Base-by-base conservation (phyloP, 148 eudicot genomes). In the Rhododendron ferrugineum region DNA sequence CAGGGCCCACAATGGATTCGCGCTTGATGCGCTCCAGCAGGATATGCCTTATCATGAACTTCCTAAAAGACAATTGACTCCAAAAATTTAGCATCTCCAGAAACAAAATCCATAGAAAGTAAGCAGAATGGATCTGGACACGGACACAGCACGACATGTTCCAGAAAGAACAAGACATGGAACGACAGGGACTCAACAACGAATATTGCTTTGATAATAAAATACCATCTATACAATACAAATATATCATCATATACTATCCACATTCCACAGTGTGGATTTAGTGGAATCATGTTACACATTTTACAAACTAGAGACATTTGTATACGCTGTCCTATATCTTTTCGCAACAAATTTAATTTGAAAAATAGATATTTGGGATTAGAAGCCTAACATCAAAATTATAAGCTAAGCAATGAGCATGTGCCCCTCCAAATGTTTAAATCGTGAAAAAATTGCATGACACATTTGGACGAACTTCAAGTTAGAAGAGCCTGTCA, bases 1-100 rank as follows among this genome's bases (percentile, higher is more conserved):
- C 99, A 68, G 98, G 99, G 78, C 99, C 99, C 40, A 97, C 90
- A 86, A 97, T 95, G 86, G 86, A 88, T 90, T 92, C 93, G 78
- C 91, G 89, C 87, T 93, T 95, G 83, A 88, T 83, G 87, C 96
- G 92, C 85, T 97, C 87, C 88, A 84, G 8, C 2, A 7, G 81
- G 66, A 54, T 86, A 79, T 84, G 89, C 82, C 64, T 84, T 88
- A 80, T 82, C 87, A 82, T 89, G 87, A 68, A 66, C 62, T 62
- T 88, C 94, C 93, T 91, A 60, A 82, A 70, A 50, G 46, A 26
- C 34, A 80, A 3, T 49, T 74, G 83, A 50, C 44, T 6, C 54
- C 74, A 73, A n/a, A 28, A 11, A 81, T 83, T 16, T 68, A 80
- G 73, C 32, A 75, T 54, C 66, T 72, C 54, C 0, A 2, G 37